Conservation (phyloP, 1,284 basidiomycete species). For the Pisolithus thermaeus region DNA sequence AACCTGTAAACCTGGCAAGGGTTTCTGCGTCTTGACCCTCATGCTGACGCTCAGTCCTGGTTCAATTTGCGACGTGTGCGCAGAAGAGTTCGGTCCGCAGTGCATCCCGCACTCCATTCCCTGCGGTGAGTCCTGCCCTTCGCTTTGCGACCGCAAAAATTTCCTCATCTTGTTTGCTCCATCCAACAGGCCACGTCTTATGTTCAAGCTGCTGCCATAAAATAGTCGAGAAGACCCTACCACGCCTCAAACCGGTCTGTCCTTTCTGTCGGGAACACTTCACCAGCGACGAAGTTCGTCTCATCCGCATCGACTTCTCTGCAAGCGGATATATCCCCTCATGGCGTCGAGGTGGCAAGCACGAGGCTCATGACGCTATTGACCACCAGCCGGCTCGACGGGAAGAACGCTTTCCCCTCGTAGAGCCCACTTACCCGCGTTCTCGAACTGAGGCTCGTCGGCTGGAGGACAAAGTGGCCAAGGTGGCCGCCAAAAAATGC, state of each 20-base stretch:
- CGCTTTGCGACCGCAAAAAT: conserved; percentile 16
- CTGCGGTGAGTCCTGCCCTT: conserved; percentile 49
- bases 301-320: conserved; percentile 71
- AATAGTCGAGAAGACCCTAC: conserved; percentile 71
- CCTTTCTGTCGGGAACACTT: conserved; percentile 77
- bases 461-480: conserved; percentile 70
- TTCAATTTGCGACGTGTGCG: conserved; percentile 80
- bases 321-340: conserved; percentile 61
- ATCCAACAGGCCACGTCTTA: conserved; percentile 61
- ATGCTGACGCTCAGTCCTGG: conserved; percentile 76
- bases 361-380: conserved; percentile 44
- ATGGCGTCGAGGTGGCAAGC: conserved; percentile 40
- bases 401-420: conserved; percentile 36
- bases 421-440: conserved; percentile 34
- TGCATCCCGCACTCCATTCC: conserved; percentile 72
- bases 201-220: conserved; percentile 68
- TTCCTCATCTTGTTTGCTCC: conserved; percentile 17
- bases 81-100: conserved; percentile 71
- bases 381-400: conserved; percentile 43
- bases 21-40: conserved; percentile 32
- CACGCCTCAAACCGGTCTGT: conserved; percentile 61
- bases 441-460: conserved; percentile 54
- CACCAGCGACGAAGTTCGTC: conserved; percentile 54
- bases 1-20: conserved; percentile 32
- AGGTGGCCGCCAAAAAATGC: conserved; percentile 76